Evolutionary conservation across 805 yeast species (phyloP), one percentile per base, ranked within the genome.

Genomic region (Maudiozyma barnettii): DNA sequence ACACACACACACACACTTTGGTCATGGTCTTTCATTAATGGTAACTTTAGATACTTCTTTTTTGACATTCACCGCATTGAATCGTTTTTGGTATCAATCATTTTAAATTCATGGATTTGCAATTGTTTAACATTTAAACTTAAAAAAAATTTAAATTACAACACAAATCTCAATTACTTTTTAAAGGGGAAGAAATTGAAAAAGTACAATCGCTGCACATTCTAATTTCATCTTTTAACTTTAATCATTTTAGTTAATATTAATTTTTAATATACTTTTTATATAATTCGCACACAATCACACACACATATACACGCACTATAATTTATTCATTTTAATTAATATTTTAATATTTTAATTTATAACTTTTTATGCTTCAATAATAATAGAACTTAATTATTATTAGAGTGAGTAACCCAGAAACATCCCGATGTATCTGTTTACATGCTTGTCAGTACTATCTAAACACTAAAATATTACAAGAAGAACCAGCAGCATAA

Each of bases 281-380:
- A 49, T 50, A 50, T 50, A 50, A 50, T 49, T 48, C 49, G 45
- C 49, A 48, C 47, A 43, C 45, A 43, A 36, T 29, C 44, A 44
- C 47, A 45, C 48, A 45, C 48, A 37, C 36, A 37, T 21, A 37
- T 37, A 44, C 37, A 43, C 53, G 46, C 51, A 50, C 51, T 47
- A 44, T 51, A 51, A 51, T 51, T 51, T 46, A 51, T 51, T 51
- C 54, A 49, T 49, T 51, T 43, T 39, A 42, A 48, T 39, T 45
- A 45, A 41, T 41, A 23, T 39, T 45, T 39, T 39, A 39, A 39
- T 39, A 39, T n/a, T 39, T 39, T 33, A 33, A 33, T 33, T 29
- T 10, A 3, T 29, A 10, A 29, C 9, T 3, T 4, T 10, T 2
- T 29, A 29, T 10, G 14, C 13, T 14, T 29, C 12, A 29, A 10